Evolutionary conservation across 805 yeast genomes (phyloP).

Genomic region (Maudiozyma pseudohumilis): DNA sequence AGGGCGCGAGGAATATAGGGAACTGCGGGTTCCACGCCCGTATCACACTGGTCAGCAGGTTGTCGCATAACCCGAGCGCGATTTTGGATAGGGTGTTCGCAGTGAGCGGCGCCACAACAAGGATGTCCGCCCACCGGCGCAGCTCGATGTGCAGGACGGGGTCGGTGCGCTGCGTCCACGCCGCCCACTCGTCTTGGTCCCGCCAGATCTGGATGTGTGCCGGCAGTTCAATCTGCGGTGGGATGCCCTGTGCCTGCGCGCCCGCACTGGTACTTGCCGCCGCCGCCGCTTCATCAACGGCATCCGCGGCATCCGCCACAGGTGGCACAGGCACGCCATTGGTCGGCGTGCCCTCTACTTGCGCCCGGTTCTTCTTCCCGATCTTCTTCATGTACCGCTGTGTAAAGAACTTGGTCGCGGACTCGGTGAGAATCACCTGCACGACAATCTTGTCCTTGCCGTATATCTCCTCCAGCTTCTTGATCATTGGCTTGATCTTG

Average conservation of each 20-base stretch:
- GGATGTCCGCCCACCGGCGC: conserved; percentile 91
- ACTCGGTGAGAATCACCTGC: conserved; percentile 74
- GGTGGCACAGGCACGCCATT: no score
- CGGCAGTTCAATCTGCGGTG: conserved; percentile 43
- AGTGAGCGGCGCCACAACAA: conserved; percentile 86
- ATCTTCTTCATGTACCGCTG: conserved; percentile 13
- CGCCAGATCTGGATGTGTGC: conserved; percentile 79
- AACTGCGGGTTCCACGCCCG: conserved; percentile 91
- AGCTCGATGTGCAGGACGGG: conserved; percentile 92
- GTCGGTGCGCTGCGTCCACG: conserved; percentile 69
- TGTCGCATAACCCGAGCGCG: conserved; percentile 84
- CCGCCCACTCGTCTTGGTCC: conserved; percentile 86
- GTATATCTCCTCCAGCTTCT: conserved; percentile 70
- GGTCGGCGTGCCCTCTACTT: no score
- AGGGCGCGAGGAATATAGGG: conserved; percentile 86
- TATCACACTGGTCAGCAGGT: conserved; percentile 79
- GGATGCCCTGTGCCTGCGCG: not conserved
- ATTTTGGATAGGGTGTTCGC: conserved; percentile 89
- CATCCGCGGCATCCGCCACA: not conserved
- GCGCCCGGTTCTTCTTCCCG: conserved; percentile 2
- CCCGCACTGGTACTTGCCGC: not conserved
- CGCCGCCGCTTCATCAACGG: not conserved
- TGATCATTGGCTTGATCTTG: conserved; percentile 68
- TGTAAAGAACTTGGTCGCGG: conserved; percentile 65
- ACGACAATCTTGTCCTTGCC: conserved; percentile 70